Evolutionary conservation across 352 stramenopile genomes (phyloP).

Genomic region (Blastocystis hominis): DNA sequence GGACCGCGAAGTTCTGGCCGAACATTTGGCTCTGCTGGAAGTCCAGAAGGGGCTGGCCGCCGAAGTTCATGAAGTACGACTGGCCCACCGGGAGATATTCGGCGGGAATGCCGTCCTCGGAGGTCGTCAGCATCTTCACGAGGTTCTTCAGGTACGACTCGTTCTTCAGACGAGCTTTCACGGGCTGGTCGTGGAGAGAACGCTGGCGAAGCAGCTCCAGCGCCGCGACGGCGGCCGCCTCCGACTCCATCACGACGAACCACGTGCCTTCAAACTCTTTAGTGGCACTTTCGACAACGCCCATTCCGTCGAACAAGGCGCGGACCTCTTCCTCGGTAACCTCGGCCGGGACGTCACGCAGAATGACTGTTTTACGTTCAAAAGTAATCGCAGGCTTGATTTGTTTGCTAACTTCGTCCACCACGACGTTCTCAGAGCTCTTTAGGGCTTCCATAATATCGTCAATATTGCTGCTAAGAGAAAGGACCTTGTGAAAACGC

Average conservation of each 20-base stretch:
- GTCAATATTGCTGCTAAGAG: slow-evolving; percentile 47
- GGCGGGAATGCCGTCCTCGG: background rate
- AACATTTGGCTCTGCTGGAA: background rate
- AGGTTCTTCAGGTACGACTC: slow-evolving; percentile 48
- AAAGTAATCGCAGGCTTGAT: slow-evolving; percentile 33
- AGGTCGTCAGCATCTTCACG: background rate
- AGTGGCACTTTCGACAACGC: background rate
- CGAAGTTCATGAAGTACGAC: slow-evolving; percentile 11
- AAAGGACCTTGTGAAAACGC: slow-evolving; percentile 25
- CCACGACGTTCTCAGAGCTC: background rate
- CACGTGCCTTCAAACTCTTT: slow-evolving; percentile 25
- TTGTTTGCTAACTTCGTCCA: background rate
- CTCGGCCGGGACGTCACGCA: slow-evolving; percentile 30
- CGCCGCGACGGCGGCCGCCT: slow-evolving; percentile 14
- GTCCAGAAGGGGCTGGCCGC: background rate
- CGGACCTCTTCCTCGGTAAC: slow-evolving; percentile 30
- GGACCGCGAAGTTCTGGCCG: background rate
- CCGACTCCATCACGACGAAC: slow-evolving; percentile 45
- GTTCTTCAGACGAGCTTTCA: slow-evolving; percentile 53
- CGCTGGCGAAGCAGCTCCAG: background rate
- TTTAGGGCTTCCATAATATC: slow-evolving; percentile 51
- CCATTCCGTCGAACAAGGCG: background rate
- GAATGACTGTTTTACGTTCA: slow-evolving; percentile 51
- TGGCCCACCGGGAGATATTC: background rate
- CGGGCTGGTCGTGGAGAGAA: background rate